Base-by-base conservation (phyloP, 2,329 filamentous ascomycete species). In the Pyrenophora graminea region DNA sequence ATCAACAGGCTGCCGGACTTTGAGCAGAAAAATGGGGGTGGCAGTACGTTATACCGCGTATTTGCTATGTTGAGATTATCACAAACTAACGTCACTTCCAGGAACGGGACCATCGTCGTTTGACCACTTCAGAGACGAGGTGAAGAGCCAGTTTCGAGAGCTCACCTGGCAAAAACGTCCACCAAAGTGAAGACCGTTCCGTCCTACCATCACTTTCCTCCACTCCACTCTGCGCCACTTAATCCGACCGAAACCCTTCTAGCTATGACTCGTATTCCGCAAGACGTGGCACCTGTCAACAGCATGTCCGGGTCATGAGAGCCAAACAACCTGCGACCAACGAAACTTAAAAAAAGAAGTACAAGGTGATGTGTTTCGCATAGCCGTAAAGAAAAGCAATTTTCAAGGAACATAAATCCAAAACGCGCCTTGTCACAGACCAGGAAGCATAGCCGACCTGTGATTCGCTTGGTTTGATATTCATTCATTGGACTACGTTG, bases 71-170 rank as follows among this genome's bases (percentile, higher is more conserved):
- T n/a, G 9, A 18, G n/a, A 33, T 6, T 4, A 7, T 2, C 15
- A 34, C 9, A 17, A 12, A 36, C 30, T 41, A 23, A 44, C 48
- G 52, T 32, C 38, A 30, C 17, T 8, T 15, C 17, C 30, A 72
- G 67, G 64, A 51, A 62, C 66, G 41, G 69, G 72, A 6, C 69
- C 71, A 2, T 71, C 71, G 0, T 79, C 82, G 44, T 48, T 81
- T 9, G 71, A 77, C 41, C 77, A 82, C 50, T 84, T 82, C 63
- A 70, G 74, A 25, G 78, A 84, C 32, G 82, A 84, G 62, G 59
- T 85, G 36, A 79, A 76, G 58, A 67, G 74, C 6, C 79, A 81
- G 53, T 72, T 80, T 43, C 56, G 58, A 34, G 69, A 71, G 12
- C 59, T 72, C 27, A 70, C 68, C n/a, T 72, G 69, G 70, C 70